Evolutionary conservation across 257 asterid species (phyloP).

Genomic region (Fraxinus anomala): DNA sequence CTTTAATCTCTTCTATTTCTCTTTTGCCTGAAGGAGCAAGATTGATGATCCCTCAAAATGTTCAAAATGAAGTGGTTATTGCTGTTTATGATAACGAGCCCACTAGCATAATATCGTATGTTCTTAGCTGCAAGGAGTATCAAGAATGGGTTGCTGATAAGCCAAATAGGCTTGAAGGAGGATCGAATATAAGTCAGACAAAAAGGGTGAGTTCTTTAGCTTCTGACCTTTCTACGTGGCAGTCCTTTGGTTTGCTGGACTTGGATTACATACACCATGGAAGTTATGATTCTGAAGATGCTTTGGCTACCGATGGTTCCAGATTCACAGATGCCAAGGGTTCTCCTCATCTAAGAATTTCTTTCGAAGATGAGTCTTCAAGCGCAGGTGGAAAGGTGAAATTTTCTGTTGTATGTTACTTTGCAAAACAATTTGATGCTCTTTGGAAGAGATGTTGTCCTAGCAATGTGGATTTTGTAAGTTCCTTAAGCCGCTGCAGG

Average conservation of each 20-base stretch:
- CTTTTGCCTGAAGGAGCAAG: slow-evolving; percentile 79
- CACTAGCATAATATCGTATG: slow-evolving; percentile 80
- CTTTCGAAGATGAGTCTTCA: slow-evolving; percentile 67
- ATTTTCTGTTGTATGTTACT: slow-evolving; percentile 84
- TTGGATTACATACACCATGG: slow-evolving; percentile 57
- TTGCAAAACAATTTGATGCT: slow-evolving; percentile 75
- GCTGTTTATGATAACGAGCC: slow-evolving; percentile 85
- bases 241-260: slow-evolving; percentile 65
- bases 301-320: slow-evolving; percentile 42
- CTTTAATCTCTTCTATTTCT: slow-evolving; percentile 56
- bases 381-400: slow-evolving; percentile 55
- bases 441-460: slow-evolving; percentile 85
- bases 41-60: slow-evolving; percentile 55
- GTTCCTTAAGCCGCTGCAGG: slow-evolving; percentile 82
- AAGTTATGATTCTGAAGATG: slow-evolving; percentile 58
- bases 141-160: slow-evolving; percentile 54
- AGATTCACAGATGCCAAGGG: slow-evolving; percentile 46
- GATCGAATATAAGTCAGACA: slow-evolving; percentile 36
- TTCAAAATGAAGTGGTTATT: slow-evolving; percentile 49
- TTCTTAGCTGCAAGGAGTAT: slow-evolving; percentile 66
- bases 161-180: slow-evolving; percentile 40
- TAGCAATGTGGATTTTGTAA: slow-evolving; percentile 60
- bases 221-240: slow-evolving; percentile 66
- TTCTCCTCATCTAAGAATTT: slow-evolving; percentile 74
- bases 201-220: slow-evolving; percentile 44